Base-by-base conservation (phyloP, 192 early-diverging fungal genomes). In the Umbelopsis ramanniana region DNA sequence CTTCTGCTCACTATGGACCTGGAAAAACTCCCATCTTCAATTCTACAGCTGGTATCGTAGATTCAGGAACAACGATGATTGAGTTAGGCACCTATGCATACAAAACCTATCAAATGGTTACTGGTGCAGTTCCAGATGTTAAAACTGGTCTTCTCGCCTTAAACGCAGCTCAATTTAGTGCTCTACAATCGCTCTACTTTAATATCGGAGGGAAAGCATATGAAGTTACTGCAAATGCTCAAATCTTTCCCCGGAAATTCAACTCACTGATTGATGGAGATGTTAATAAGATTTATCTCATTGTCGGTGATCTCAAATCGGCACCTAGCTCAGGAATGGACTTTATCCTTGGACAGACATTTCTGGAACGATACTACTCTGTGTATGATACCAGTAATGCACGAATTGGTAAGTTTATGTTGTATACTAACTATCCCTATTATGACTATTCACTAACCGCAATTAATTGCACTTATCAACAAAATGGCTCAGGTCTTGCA, bases 271-370 rank as follows among this genome's bases (percentile, higher is more conserved):
- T 21, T 21, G 76, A 68, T 5, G 76, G 76, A 38, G 46, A 17
- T 45, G 23, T 14, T 19, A 67, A 53, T 45, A 43, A 22, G 14
- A 46, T 43, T 55, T 78, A 78, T 54, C 63, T 23, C 38, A 66
- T 60, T 21, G 52, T 78, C 17, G 68, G 57, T 26, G 22, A 35
- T 54, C 23, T 69, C n/a, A 72, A 57, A 11, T 26, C 68, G 15
- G 19, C 23, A 10, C 0, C 48, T 21, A 48, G 57, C 6, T 17
- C 23, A n/a, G 57, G 57, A 7, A 15, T 70, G 67, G 67, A 55
- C 46, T 69, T 73, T 43, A 87, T 88, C 50, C 70, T 88, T 54
- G 87, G 87, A 33, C 83, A 86, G 53, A 78, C 79, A 46, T 88
- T 88, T 68, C 66, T 82, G 46, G 75, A 86, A 40, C 79, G 77